Conservation (phyloP, 495 filamentous ascomycete species). For the Cercophora newfieldiana region DNA sequence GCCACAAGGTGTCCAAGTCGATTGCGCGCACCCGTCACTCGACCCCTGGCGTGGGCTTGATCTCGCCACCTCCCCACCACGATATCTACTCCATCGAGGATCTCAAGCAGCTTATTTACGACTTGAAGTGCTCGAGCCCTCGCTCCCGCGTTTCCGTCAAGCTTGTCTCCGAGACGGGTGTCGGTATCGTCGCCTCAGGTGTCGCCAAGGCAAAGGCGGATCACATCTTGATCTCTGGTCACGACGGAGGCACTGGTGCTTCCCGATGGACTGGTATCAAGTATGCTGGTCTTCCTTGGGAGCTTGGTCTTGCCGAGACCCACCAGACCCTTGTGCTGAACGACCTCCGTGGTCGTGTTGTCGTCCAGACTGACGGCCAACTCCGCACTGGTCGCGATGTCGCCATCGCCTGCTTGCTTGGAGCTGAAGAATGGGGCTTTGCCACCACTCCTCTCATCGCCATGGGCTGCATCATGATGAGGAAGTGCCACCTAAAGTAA, state of each 20-base stretch:
- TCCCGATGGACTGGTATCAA: constrained; percentile 99
- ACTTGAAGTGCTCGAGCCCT: constrained; percentile 96
- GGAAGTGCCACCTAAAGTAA: constrained; percentile 54
- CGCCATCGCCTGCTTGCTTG: constrained; percentile 92
- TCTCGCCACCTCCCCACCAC: constrained; percentile 98
- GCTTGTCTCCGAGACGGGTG: constrained; percentile 96
- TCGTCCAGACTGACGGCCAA: constrained; percentile 98
- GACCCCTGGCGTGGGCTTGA: constrained; percentile 96
- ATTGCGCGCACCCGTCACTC: constrained; percentile 97
- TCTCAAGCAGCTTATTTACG: constrained; percentile 98
- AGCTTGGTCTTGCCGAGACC: constrained; percentile 95
- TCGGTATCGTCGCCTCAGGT: constrained; percentile 97
- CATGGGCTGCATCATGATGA: constrained; percentile 97
- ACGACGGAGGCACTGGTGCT: constrained; percentile 97
- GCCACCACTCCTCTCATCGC: constrained; percentile 97
- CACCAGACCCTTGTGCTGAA: constrained; percentile 99
- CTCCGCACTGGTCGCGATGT: constrained; percentile 92
- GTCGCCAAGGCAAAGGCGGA: constrained; percentile 98
- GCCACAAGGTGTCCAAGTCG: constrained; percentile 95
- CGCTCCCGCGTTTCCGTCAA: constrained; percentile 96
- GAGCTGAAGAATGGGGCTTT: constrained; percentile 97
- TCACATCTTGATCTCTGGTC: constrained; percentile 96
- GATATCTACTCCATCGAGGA: constrained; percentile 99
- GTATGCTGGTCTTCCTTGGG: constrained; percentile 97
- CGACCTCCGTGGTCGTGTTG: constrained; percentile 92